Evolutionary conservation across 75 land plant species (phyloP).

Genomic region (Cupressus sempervirens): DNA sequence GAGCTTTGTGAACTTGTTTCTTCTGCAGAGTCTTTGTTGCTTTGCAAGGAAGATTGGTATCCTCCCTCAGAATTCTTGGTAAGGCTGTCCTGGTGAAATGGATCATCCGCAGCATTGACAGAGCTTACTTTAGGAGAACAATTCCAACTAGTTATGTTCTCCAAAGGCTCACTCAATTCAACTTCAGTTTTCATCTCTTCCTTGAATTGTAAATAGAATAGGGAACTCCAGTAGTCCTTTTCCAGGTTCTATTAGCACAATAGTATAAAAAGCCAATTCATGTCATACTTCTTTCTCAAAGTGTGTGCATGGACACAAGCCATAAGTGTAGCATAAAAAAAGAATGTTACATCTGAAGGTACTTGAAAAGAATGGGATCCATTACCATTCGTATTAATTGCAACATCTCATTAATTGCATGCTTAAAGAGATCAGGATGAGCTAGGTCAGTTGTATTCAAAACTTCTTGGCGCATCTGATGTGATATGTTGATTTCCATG

Average conservation of each 20-base stretch:
- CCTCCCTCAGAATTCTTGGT: neutral
- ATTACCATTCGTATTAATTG: slow-evolving; percentile 56
- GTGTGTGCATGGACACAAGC: neutral
- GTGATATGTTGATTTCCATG: slow-evolving; percentile 63
- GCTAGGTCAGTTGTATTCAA: slow-evolving; percentile 46
- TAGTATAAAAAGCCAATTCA: neutral
- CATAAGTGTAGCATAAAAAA: neutral
- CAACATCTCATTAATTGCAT: slow-evolving; percentile 37
- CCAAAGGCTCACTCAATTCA: slow-evolving; percentile 2
- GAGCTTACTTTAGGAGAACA: slow-evolving; percentile 3
- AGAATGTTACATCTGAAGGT: neutral
- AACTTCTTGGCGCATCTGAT: slow-evolving; percentile 44
- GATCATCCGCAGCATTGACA: slow-evolving; percentile 9
- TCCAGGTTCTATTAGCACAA: slow-evolving; percentile 7
- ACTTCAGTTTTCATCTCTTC: neutral
- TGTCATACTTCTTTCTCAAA: neutral
- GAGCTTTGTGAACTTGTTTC: neutral
- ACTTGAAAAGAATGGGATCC: neutral
- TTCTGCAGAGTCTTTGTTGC: neutral
- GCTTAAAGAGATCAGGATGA: slow-evolving; percentile 49
- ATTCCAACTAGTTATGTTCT: slow-evolving; percentile 7
- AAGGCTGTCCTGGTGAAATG: slow-evolving; percentile 9
- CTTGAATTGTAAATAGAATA: slow-evolving; percentile 10
- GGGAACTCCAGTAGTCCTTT: slow-evolving; percentile 4
- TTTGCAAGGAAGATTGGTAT: neutral